phyloP scores from a whole-genome alignment of 2,329 filamentous ascomycete species.

The Chaetothyriales sp. region DNA sequence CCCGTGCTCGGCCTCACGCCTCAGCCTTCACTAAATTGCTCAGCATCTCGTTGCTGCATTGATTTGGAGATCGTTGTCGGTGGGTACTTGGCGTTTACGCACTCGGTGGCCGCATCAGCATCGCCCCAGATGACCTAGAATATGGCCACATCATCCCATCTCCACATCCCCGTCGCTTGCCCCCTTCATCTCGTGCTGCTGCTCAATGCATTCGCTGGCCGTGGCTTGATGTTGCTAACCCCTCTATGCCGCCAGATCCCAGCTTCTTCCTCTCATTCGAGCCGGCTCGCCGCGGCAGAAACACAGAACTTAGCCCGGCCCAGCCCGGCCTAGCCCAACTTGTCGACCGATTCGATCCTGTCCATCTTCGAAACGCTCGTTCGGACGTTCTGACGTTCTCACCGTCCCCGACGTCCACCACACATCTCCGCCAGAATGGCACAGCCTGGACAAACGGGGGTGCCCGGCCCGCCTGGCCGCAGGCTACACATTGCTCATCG shows the following conservation, averaged over 20 bases:
- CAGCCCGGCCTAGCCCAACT: neutral
- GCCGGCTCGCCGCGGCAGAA: neutral
- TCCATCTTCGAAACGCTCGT: neutral
- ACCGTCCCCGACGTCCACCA: neutral
- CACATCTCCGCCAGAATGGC: conserved; percentile 47
- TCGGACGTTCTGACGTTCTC: neutral
- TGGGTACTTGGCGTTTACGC: neutral
- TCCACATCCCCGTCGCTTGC: neutral
- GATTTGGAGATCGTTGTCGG: neutral
- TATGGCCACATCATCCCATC: neutral
- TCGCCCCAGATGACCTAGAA: neutral
- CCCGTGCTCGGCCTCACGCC: neutral
- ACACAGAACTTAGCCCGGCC: neutral
- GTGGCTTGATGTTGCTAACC: neutral
- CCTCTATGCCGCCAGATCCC: neutral
- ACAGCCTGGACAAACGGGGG: conserved; percentile 44
- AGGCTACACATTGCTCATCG: conserved; percentile 95
- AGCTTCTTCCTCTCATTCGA: neutral
- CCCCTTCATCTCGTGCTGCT: neutral
- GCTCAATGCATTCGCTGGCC: neutral
- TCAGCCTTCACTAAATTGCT: neutral
- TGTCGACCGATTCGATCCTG: neutral
- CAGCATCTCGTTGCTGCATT: neutral
- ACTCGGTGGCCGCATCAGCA: neutral
- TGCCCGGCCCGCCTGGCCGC: conserved; percentile 63